Base-by-base conservation (phyloP, 2,329 filamentous ascomycete genomes). In the Domatiomyces catenatus region DNA sequence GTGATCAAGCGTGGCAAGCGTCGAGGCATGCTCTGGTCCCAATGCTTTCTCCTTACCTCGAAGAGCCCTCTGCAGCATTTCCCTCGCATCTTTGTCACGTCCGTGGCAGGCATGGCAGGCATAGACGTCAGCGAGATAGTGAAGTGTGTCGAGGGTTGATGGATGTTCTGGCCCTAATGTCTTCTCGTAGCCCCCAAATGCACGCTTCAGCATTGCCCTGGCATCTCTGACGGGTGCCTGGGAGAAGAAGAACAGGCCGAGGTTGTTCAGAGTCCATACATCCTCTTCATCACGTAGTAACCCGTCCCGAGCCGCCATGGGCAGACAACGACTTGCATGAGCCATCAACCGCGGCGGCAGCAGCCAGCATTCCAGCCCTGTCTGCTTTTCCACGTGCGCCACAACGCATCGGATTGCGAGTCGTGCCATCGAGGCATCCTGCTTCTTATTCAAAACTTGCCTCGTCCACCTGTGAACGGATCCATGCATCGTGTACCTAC, bases 171-270 rank as follows among this genome's bases (percentile, higher is more conserved):
- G 42, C 5, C 42, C 42, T 19, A n/a, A 43, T 43, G 18, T 19
- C 42, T 43, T 43, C 8, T 50, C 20, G 12, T 48, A 46, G 44
- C 48, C 50, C 44, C 42, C 19, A 6, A 53, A 42, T 19, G 61
- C 63, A 45, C 61, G 62, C 8, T 54, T 5, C 19, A 59, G 65
- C 58, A 65, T 65, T 1, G 48, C 50, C 50, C 60, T 55, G 24
- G 56, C 50, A n/a, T 60, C 44, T 5, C 52, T 17, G 8, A 60
- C 46, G 44, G 57, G 60, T 48, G 57, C 61, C 48, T 62, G 58
- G 17, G 57, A 18, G 4, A 5, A 5, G 44, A 64, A 67, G 50
- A 67, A 56, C n/a, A 42, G 6, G 5, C 62, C 63, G 19, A 69
- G 52, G 36, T 49, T 50, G 17, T 53, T 52, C 17, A 54, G 44